Percentiles rank a stretch among this genome's conserved stretches.
These are phyloP conservation scores for Xerocomellus intermedius DNA, from an alignment of 768 basidiomycete genomes.

Conservation along the genomic window DNA sequence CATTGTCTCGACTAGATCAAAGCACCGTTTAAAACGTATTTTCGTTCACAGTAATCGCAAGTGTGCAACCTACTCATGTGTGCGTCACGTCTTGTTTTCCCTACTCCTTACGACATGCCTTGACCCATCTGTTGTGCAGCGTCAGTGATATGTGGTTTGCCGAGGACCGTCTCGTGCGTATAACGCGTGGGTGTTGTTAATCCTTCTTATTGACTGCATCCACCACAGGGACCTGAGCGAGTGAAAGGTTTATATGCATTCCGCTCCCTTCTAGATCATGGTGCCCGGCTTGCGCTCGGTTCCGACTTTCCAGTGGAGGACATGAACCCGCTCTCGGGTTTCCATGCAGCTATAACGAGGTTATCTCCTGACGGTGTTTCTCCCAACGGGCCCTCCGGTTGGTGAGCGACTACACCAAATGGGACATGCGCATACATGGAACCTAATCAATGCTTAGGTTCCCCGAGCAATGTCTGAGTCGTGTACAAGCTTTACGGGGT, in stretches of 20 bases:
- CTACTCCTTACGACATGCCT: background rate
- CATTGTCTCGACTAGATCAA: background rate
- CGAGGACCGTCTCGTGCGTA: slow-evolving; percentile 69
- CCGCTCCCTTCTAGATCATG: slow-evolving; percentile 63
- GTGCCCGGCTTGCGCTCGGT: slow-evolving; percentile 72
- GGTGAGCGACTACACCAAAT: slow-evolving; percentile 45
- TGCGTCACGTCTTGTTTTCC: slow-evolving; percentile 35
- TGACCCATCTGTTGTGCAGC: slow-evolving; percentile 32
- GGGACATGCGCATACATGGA: too few relatives aligned
- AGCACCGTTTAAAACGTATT: background rate
- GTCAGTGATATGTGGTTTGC: slow-evolving; percentile 91
- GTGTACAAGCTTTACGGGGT: slow-evolving; percentile 77
- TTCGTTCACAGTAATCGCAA: slow-evolving; percentile 68
- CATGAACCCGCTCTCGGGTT: slow-evolving; percentile 79
- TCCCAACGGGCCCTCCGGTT: slow-evolving; percentile 81
- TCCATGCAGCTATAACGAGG: slow-evolving; percentile 86
- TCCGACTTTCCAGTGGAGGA: slow-evolving; percentile 91
- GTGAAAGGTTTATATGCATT: slow-evolving; percentile 88
- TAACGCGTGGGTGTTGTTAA: background rate
- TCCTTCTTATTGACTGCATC: background rate
- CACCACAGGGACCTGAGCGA: slow-evolving; percentile 68
- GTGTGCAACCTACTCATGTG: slow-evolving; percentile 88
- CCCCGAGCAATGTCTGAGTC: slow-evolving; percentile 72
- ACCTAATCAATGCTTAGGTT: slow-evolving; percentile 52
- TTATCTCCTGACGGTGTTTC: slow-evolving; percentile 66